These are phyloP conservation scores for Alternaria burnsii DNA, from an alignment of 2,329 filamentous ascomycete species.

Conservation along the genomic window DNA sequence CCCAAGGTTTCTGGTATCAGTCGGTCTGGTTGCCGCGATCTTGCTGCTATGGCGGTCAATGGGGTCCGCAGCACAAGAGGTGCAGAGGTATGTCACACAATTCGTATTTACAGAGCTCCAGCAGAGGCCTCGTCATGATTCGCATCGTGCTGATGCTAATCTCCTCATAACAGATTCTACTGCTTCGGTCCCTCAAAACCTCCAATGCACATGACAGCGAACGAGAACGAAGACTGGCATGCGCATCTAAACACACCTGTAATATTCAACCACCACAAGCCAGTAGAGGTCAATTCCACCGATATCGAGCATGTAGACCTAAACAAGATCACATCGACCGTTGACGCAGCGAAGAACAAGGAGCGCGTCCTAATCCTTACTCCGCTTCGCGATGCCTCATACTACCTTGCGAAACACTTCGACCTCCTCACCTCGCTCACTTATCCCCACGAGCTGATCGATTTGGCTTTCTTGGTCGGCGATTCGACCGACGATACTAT, in stretches of 20 bases:
- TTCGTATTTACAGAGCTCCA: background rate
- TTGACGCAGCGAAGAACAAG: constrained; percentile 78
- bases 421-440: constrained; percentile 88
- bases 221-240: constrained; percentile 90
- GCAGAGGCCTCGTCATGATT: background rate
- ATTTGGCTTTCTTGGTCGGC: constrained; percentile 91
- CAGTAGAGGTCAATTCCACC: constrained; percentile 82
- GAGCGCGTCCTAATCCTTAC: constrained; percentile 93
- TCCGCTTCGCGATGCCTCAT: constrained; percentile 87
- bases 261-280: constrained; percentile 93
- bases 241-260: constrained; percentile 90
- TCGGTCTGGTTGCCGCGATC: constrained; percentile 74
- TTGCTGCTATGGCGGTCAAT: constrained; percentile 90
- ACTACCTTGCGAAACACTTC: constrained; percentile 87
- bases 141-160: constrained; percentile 30
- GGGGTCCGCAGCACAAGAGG: constrained; percentile 79
- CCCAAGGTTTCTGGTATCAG: constrained; percentile 78
- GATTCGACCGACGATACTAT: constrained; percentile 92
- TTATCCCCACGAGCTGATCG: constrained; percentile 94
- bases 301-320: constrained; percentile 84
- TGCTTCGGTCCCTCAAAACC: constrained; percentile 95
- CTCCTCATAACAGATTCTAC: constrained; percentile 75
- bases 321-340: constrained; percentile 83
- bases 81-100: constrained; percentile 77
- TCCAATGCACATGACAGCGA: constrained; percentile 93